Conservation (phyloP, 2,329 filamentous ascomycete genomes). For the Davidsoniella australis region DNA sequence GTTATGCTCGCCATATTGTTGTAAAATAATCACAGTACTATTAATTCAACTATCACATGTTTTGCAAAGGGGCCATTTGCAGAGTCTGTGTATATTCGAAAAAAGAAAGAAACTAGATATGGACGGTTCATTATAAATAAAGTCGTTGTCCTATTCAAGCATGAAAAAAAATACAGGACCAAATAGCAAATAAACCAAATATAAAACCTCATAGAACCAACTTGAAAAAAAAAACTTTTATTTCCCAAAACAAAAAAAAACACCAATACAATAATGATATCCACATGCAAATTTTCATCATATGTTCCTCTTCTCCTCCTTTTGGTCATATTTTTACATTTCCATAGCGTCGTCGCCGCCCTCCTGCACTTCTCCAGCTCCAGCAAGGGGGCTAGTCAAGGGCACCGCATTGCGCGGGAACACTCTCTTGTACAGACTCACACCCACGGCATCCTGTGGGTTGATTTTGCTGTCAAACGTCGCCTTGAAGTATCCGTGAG, state of each 20-base stretch:
- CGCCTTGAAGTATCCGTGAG: constrained; percentile 99
- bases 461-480: constrained; percentile 94
- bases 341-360: constrained; percentile 13
- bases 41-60: neutral
- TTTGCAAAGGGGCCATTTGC: neutral
- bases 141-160: neutral
- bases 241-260: neutral
- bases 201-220: neutral
- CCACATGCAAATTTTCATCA: neutral
- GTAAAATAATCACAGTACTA: neutral
- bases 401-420: constrained; percentile 54
- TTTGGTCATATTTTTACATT: constrained; percentile 5
- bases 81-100: neutral
- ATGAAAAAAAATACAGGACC: neutral
- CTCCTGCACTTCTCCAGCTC: constrained; percentile 16
- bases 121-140: neutral
- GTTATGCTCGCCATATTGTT: neutral
- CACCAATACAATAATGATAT: neutral
- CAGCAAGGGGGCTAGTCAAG: constrained; percentile 27
- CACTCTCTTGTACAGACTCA: constrained; percentile 74
- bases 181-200: neutral
- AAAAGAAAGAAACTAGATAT: neutral
- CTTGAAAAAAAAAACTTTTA: constrained; percentile 1
- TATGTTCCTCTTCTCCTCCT: neutral
- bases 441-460: constrained; percentile 81